Conservation (phyloP, 2,329 filamentous ascomycete species). For the Dactylella cylindrospora region DNA sequence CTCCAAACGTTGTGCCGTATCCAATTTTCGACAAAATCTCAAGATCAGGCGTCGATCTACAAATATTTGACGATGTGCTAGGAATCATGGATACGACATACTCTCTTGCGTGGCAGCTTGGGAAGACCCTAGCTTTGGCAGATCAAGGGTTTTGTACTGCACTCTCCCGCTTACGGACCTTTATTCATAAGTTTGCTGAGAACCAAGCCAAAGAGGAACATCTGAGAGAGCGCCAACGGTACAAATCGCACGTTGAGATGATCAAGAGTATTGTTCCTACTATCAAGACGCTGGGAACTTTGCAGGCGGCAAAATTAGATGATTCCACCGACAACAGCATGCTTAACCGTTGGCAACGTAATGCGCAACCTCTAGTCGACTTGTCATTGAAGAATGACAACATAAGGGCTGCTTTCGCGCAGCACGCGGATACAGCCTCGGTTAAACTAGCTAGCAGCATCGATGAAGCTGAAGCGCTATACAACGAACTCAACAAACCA, state of each 20-base stretch:
- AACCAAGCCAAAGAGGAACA: conserved; percentile 34
- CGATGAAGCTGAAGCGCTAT: conserved; percentile 35
- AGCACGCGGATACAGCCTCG: too few species aligned
- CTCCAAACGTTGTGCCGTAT: conserved; percentile 49
- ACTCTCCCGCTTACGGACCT: conserved; percentile 38
- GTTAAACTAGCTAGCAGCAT: conserved; percentile 14
- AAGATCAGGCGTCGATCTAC: conserved; percentile 51
- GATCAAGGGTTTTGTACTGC: conserved; percentile 50
- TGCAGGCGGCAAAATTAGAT: too few species aligned
- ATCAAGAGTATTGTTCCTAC: too few species aligned
- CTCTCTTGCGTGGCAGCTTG: conserved; percentile 54
- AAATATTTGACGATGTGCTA: conserved; percentile 52
- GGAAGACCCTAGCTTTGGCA: conserved; percentile 52
- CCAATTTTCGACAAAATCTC: conserved; percentile 45
- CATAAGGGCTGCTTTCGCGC: too few species aligned
- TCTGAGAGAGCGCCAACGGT: too few species aligned
- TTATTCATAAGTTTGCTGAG: conserved; percentile 1
- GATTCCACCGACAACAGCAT: too few species aligned
- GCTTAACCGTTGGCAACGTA: too few species aligned
- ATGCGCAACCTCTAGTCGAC: too few species aligned
- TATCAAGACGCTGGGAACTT: too few species aligned
- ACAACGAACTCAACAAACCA: conserved; percentile 51
- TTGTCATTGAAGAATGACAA: too few species aligned
- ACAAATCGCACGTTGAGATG: too few species aligned
- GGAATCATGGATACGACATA: conserved; percentile 56